Evolutionary conservation across 2,329 filamentous ascomycete species (phyloP).

Genomic region (Penicillium sp.): DNA sequence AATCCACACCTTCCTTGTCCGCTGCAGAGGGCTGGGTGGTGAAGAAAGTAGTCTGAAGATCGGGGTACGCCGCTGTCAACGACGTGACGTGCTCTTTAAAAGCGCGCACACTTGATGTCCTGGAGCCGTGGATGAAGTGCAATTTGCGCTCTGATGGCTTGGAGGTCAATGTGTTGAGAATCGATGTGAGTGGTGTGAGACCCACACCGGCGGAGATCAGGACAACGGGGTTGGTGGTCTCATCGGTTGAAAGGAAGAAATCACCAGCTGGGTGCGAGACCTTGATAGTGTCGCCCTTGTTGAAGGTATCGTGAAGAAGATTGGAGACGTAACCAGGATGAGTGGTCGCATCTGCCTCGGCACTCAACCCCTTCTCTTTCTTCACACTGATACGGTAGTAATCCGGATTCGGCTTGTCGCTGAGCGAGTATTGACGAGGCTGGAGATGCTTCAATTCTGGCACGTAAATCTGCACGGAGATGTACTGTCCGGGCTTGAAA

Average conservation of each 20-base stretch:
- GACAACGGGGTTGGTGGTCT: conserved; percentile 52
- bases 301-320: conserved; percentile 62
- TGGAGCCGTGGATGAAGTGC: conserved; percentile 62
- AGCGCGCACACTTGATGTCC: conserved; percentile 47
- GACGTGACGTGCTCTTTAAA: conserved; percentile 56
- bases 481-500: conserved; percentile 72
- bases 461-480: conserved; percentile 62
- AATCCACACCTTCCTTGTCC: conserved; percentile 57
- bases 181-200: conserved; percentile 60
- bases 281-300: conserved; percentile 62
- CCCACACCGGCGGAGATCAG: conserved; percentile 64
- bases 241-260: conserved; percentile 51
- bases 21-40: conserved; percentile 50
- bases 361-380: conserved; percentile 58
- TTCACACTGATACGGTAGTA: conserved; percentile 73
- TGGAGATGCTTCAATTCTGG: conserved; percentile 63
- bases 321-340: conserved; percentile 69
- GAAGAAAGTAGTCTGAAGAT: conserved; percentile 60
- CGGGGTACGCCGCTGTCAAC: conserved; percentile 44
- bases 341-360: conserved; percentile 47
- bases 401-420: conserved; percentile 60
- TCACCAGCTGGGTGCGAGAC: conserved; percentile 67
- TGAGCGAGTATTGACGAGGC: conserved; percentile 71
- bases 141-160: conserved; percentile 50
- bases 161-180: conserved; percentile 54